Conservation (phyloP, 1,139 yeast genomes). For the Scheffersomyces stambukii region DNA sequence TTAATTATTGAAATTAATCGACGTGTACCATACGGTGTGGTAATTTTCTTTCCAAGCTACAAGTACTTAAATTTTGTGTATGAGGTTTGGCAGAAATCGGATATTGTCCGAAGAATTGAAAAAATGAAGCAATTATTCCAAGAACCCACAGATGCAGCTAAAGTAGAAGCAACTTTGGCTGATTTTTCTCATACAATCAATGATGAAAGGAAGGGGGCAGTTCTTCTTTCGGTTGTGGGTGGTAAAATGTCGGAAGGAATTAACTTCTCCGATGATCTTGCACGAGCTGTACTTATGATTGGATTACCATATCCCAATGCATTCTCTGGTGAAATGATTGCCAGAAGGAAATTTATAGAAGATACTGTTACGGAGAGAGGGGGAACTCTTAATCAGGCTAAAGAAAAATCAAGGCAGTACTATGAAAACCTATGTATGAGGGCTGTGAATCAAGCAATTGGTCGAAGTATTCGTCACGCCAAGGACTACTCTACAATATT, state of each 20-base stretch:
- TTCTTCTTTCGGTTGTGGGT: constrained; percentile 83
- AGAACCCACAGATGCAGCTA: constrained; percentile 48
- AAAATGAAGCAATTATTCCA: constrained; percentile 43
- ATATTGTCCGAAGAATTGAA: constrained; percentile 28
- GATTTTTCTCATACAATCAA: constrained; percentile 44
- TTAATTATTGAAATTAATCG: constrained; percentile 39
- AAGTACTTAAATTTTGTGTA: constrained; percentile 55
- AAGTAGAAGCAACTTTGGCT: constrained; percentile 42
- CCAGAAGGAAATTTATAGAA: constrained; percentile 67
- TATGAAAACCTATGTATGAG: constrained; percentile 89
- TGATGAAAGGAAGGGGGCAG: constrained; percentile 47
- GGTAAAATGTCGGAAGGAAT: constrained; percentile 95
- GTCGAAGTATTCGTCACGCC: constrained; percentile 84
- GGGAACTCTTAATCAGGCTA: constrained; percentile 37
- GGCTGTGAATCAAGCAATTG: constrained; percentile 89
- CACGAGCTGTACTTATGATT: constrained; percentile 82
- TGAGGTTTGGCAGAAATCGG: constrained; percentile 45
- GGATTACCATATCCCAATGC: constrained; percentile 92
- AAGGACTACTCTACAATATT: constrained; percentile 77
- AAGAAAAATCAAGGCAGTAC: constrained; percentile 49
- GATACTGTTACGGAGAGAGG: constrained; percentile 35
- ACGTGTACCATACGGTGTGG: constrained; percentile 71
- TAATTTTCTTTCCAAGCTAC: constrained; percentile 84
- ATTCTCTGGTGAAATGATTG: constrained; percentile 76
- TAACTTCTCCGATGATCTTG: constrained; percentile 80